These are phyloP conservation scores for Chlorella ohadii DNA, from an alignment of 139 green algal species.

Conservation along the genomic window DNA sequence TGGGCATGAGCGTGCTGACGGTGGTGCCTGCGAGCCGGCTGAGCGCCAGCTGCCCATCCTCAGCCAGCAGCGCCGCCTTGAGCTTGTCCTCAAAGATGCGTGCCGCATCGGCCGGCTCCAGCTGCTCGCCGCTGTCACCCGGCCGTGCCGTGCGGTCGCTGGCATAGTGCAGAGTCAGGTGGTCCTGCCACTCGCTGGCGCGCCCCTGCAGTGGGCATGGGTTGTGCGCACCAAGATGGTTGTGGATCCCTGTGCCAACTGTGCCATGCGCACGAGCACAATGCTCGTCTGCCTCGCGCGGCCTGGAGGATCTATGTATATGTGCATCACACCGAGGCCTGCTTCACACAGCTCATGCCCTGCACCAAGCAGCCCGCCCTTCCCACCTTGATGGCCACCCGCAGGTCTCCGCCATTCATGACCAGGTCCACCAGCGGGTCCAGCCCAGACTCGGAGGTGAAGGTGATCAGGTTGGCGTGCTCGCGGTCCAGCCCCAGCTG, in stretches of 20 bases:
- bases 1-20: constrained; percentile 90
- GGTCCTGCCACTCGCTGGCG: constrained; percentile 78
- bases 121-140: constrained; percentile 39
- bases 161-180: constrained; percentile 61
- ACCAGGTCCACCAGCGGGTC: constrained; percentile 76
- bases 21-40: constrained; percentile 87
- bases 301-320: too few relatives aligned
- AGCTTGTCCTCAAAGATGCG: constrained; percentile 94
- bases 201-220: constrained; percentile 49
- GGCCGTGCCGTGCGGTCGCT: constrained; percentile 1
- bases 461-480: constrained; percentile 88
- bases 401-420: constrained; percentile 77
- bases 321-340: too few relatives aligned
- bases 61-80: constrained; percentile 82
- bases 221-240: background rate
- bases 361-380: too few relatives aligned
- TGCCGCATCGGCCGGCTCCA: constrained; percentile 75
- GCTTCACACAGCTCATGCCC: too few relatives aligned
- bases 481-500: constrained; percentile 89
- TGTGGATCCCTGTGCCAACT: too few relatives aligned
- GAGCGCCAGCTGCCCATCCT: constrained; percentile 95
- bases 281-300: too few relatives aligned
- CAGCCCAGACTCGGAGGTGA: constrained; percentile 71
- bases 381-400: constrained; percentile 59
- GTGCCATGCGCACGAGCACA: too few relatives aligned